Base-by-base conservation (phyloP, 495 filamentous ascomycete species). In the Aspergillus affinis region DNA sequence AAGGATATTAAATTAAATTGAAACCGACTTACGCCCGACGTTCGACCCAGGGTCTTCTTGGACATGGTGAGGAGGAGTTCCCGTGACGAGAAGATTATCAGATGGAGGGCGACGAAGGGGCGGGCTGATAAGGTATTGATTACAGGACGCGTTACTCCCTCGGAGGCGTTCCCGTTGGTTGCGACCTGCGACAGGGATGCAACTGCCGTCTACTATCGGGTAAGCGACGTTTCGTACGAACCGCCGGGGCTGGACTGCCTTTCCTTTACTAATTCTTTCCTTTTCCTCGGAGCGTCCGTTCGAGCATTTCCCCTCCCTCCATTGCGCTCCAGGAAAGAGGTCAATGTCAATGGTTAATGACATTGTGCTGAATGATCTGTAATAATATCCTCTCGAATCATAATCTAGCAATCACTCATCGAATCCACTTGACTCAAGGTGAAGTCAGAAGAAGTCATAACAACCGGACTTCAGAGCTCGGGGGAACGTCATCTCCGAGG, bases 41-140 rank as follows among this genome's bases (percentile, higher is more conserved):
- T 61, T 53, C 62, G 63, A 41, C 67, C 67, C 48, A 70, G 52
- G 47, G 60, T 45, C 45, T 70, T 70, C 45, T 59, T 55, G 10
- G 63, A 32, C 63, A 62, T 65, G 45, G 15, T 51, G 49, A 17
- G 23, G 15, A 17, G n/a, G n/a, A 50, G 19, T 12, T 51, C 29
- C 5, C 20, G n/a, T 19, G 52, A 54, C 18, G 12, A 5, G 26
- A 48, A 7, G 17, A 47, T 49, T 49, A 49, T 49, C 48, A 49
- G 48, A 49, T 49, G 48, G 48, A 20, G 48, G 48, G 36, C 29
- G 29, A 32, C 29, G 29, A 32, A 10, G 29, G 1, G 29, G 29
- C 36, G 36, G 36, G 3, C 9, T 1, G 36, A 41, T 41, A 41
- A 41, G 36, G 36, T 41, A 41, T 41, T 41, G 36, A 41, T 41